Percentiles rank a stretch among this genome's conserved stretches.
phyloP scores from a whole-genome alignment of 306 rosid species.

The Senna siamea region DNA sequence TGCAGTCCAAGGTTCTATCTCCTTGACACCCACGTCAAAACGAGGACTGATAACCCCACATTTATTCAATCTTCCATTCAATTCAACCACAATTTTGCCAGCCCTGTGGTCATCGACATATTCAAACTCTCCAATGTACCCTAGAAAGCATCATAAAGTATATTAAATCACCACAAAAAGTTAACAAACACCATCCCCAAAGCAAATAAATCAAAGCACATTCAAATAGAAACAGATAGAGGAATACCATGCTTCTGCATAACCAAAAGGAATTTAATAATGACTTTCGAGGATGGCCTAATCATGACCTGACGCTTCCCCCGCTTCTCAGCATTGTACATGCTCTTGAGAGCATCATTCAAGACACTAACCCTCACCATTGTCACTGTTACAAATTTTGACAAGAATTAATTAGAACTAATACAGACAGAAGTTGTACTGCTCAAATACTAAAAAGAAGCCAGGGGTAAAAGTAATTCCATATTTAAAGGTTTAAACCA shows the following conservation, averaged over 20 bases:
- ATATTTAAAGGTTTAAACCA: not conserved
- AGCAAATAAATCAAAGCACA: not conserved
- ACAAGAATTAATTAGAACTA: not conserved
- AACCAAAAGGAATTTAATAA: constrained; percentile 47
- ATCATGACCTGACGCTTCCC: constrained; percentile 53
- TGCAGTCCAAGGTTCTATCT: constrained; percentile 52
- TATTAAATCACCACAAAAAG: constrained; percentile 4
- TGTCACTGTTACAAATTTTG: constrained; percentile 39
- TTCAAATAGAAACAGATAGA: not conserved
- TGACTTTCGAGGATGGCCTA: constrained; percentile 51
- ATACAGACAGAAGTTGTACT: not conserved
- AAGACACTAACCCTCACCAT: constrained; percentile 55
- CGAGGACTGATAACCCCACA: constrained; percentile 55
- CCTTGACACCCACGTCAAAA: constrained; percentile 50
- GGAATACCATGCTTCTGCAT: constrained; percentile 52
- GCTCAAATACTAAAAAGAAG: not conserved
- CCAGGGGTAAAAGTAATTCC: not conserved
- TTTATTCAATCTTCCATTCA: constrained; percentile 49
- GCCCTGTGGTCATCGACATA: constrained; percentile 52
- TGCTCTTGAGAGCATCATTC: constrained; percentile 57
- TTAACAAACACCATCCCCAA: not conserved
- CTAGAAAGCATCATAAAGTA: constrained; percentile 8
- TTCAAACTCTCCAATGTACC: constrained; percentile 54
- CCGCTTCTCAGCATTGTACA: constrained; percentile 53
- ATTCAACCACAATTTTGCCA: constrained; percentile 51